Evolutionary conservation across 73 alveolate genomes (phyloP).

Genomic region (Durusdinium trenchii): DNA sequence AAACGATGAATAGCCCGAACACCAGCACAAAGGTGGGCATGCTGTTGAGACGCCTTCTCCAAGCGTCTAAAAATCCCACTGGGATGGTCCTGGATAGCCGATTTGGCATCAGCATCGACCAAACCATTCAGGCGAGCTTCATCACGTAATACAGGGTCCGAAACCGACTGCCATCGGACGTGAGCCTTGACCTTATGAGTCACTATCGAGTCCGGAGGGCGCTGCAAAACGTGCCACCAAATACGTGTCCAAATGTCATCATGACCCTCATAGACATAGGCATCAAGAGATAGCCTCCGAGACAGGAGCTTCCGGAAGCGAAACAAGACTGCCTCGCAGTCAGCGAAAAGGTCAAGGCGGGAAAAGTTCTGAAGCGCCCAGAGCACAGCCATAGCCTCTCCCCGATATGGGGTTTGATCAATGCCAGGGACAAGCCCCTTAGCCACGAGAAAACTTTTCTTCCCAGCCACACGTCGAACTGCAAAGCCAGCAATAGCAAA

Average conservation of each 20-base stretch:
- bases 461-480: no score
- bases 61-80: no score
- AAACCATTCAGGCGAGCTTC: background rate
- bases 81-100: no score
- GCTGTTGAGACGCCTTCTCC: no score
- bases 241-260: background rate
- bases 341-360: background rate
- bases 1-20: no score
- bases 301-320: background rate
- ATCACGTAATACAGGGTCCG: no score
- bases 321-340: background rate
- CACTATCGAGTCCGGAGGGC: background rate
- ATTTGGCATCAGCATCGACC: background rate
- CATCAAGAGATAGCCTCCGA: no score
- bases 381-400: background rate
- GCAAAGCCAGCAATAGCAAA: no score
- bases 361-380: background rate
- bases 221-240: background rate
- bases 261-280: background rate
- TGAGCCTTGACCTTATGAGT: background rate
- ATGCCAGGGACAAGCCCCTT: background rate
- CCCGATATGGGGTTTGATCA: background rate
- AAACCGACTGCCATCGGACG: background rate
- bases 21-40: no score
- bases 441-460: no score